Conservation (phyloP, 2,329 filamentous ascomycete species). For the Ramularia endophylla region DNA sequence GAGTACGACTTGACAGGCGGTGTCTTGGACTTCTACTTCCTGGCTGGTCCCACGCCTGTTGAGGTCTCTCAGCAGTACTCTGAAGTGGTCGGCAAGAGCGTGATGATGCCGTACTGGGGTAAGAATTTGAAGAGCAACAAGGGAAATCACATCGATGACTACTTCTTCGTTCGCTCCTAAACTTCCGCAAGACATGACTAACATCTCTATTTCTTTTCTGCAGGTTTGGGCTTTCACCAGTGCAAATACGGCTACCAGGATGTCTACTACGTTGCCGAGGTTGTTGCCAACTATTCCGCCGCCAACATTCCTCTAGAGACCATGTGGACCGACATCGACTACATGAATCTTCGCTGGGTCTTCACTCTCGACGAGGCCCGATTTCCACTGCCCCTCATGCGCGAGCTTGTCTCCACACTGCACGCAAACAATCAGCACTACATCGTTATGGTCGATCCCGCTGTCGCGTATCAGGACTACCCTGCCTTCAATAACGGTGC, state of each 20-base stretch:
- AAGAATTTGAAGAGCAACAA: no score
- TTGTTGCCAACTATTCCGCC: slow-evolving; percentile 58
- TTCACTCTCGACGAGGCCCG: slow-evolving; percentile 61
- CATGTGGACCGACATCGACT: slow-evolving; percentile 48
- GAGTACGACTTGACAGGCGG: slow-evolving; percentile 77
- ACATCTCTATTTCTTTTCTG: no score
- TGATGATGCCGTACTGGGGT: slow-evolving; percentile 48
- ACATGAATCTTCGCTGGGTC: slow-evolving; percentile 44
- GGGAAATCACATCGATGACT: no score
- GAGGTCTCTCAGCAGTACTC: slow-evolving; percentile 47
- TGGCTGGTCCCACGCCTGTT: slow-evolving; percentile 43
- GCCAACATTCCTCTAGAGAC: slow-evolving; percentile 64
- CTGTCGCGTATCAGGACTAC: slow-evolving; percentile 44
- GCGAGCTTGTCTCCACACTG: slow-evolving; percentile 57
- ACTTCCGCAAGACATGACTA: no score
- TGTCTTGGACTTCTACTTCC: slow-evolving; percentile 59
- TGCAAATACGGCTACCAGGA: slow-evolving; percentile 49
- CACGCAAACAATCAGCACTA: slow-evolving; percentile 31
- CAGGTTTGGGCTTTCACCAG: slow-evolving; percentile 46
- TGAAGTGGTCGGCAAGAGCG: slow-evolving; percentile 43
- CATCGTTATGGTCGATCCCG: slow-evolving; percentile 69
- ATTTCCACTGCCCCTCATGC: slow-evolving; percentile 57
- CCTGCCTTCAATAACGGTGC: slow-evolving; percentile 58
- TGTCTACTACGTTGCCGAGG: slow-evolving; percentile 59
- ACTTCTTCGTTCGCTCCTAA: no score